Evolutionary conservation across 2,329 filamentous ascomycete species (phyloP).

Genomic region (Arthrocladium fulminans): DNA sequence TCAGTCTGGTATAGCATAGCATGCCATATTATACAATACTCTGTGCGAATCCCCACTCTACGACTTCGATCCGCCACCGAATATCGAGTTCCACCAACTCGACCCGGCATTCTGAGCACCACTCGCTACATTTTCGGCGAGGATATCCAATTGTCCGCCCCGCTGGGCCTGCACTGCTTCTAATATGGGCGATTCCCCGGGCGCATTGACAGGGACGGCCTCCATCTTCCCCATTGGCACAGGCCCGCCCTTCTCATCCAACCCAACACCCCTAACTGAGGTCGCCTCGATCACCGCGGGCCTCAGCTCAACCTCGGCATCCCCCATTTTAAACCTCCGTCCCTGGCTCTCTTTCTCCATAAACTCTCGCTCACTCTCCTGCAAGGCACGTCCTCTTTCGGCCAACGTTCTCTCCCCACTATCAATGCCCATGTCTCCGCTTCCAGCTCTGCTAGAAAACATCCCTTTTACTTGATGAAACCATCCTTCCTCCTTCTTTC

Average conservation of each 20-base stretch:
- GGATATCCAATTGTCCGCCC: constrained; percentile 18
- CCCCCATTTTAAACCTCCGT: constrained; percentile 11
- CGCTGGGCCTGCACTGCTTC: constrained; percentile 4
- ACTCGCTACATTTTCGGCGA: constrained; percentile 16
- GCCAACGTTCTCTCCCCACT: constrained; percentile 10
- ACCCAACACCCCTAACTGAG: constrained; percentile 18
- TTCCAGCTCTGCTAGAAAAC: constrained; percentile 11
- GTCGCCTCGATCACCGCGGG: constrained; percentile 11
- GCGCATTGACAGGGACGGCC: neutral
- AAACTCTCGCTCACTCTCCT: neutral
- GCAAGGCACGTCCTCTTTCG: constrained; percentile 7
- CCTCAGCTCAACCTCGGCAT: constrained; percentile 13
- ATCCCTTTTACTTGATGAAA: constrained; percentile 18
- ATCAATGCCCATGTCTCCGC: constrained; percentile 18
- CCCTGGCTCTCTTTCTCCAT: neutral
- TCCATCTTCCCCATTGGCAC: constrained; percentile 19
- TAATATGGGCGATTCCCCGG: constrained; percentile 6
- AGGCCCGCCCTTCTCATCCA: constrained; percentile 22
- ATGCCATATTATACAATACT: neutral
- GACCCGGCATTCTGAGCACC: constrained; percentile 7
- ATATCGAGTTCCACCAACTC: constrained; percentile 3
- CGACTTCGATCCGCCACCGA: constrained; percentile 2
- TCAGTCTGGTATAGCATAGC: neutral
- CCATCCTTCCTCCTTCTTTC: constrained; percentile 29
- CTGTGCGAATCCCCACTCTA: neutral